phyloP scores from a whole-genome alignment of 176 grass and related monocot species.

The Paspalum vaginatum region DNA sequence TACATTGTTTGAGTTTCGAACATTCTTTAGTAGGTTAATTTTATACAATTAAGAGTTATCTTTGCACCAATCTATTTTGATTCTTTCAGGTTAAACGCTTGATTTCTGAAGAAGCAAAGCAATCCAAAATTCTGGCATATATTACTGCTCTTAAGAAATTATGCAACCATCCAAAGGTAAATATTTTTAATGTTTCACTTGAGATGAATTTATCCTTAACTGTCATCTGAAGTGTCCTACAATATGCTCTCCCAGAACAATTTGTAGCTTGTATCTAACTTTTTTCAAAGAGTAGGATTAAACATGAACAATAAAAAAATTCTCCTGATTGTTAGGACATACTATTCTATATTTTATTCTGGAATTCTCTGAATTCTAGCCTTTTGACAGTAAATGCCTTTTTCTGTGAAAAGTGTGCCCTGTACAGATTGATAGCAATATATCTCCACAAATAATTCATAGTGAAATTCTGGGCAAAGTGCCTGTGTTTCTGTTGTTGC shows the following conservation, averaged over 20 bases:
- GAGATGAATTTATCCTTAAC: neutral
- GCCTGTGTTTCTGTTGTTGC: conserved; percentile 7
- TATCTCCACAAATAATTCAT: conserved; percentile 10
- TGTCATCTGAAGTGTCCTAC: neutral
- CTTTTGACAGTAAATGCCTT: neutral
- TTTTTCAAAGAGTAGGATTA: conserved; percentile 31
- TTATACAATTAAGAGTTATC: conserved; percentile 13
- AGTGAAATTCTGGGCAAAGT: neutral
- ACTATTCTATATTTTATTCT: conserved; percentile 21
- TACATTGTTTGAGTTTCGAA: conserved; percentile 31
- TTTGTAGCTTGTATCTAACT: conserved; percentile 12
- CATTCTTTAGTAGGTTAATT: conserved; percentile 30
- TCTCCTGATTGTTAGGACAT: conserved; percentile 6
- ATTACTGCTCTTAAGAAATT: conserved; percentile 98
- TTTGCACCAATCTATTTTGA: conserved; percentile 25
- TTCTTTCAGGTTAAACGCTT: conserved; percentile 72
- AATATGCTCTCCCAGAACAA: conserved; percentile 11
- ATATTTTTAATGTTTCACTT: conserved; percentile 32
- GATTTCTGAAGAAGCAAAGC: conserved; percentile 81
- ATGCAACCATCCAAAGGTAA: conserved; percentile 99
- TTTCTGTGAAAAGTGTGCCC: conserved; percentile 5
- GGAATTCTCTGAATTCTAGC: conserved; percentile 25
- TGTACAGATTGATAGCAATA: conserved; percentile 17
- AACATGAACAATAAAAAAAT: neutral
- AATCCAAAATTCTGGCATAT: conserved; percentile 91